Percentiles rank a stretch among this genome's conserved stretches.
phyloP scores from a whole-genome alignment of 2,329 filamentous ascomycete species.

The Albophoma yamanashiensis region DNA sequence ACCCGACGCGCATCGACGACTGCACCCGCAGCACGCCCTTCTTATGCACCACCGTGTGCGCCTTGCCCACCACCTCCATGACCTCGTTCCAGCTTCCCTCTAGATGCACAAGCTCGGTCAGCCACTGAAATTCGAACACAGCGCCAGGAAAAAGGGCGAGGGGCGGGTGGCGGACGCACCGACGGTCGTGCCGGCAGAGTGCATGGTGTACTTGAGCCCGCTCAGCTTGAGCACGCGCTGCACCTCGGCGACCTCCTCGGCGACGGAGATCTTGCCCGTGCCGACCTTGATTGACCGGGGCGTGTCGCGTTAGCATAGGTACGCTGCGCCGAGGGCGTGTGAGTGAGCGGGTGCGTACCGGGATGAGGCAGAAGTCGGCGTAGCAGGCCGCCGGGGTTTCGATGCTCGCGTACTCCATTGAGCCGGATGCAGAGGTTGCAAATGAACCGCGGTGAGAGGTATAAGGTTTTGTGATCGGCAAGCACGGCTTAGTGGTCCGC shows the following conservation, averaged over 20 bases:
- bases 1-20: constrained; percentile 77
- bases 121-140: neutral
- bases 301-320: neutral
- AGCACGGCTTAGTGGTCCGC: neutral
- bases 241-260: constrained; percentile 77
- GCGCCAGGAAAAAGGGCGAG: neutral
- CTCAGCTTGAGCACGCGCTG: constrained; percentile 75
- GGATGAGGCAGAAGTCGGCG: constrained; percentile 87
- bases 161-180: constrained; percentile 42
- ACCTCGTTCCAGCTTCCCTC: constrained; percentile 89
- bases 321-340: neutral
- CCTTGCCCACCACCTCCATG: constrained; percentile 76
- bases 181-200: constrained; percentile 86
- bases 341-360: constrained; percentile 35
- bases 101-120: constrained; percentile 23
- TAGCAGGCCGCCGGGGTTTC: constrained; percentile 65
- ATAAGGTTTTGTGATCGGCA: neutral
- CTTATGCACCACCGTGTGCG: constrained; percentile 66
- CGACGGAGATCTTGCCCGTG: constrained; percentile 64
- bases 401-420: constrained; percentile 36
- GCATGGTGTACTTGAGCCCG: constrained; percentile 77
- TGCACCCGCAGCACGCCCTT: constrained; percentile 76
- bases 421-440: neutral
- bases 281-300: constrained; percentile 48
- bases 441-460: neutral